These are phyloP conservation scores for Aspergillus aculeatus DNA, from an alignment of 2,329 filamentous ascomycete species.

Conservation along the genomic window DNA sequence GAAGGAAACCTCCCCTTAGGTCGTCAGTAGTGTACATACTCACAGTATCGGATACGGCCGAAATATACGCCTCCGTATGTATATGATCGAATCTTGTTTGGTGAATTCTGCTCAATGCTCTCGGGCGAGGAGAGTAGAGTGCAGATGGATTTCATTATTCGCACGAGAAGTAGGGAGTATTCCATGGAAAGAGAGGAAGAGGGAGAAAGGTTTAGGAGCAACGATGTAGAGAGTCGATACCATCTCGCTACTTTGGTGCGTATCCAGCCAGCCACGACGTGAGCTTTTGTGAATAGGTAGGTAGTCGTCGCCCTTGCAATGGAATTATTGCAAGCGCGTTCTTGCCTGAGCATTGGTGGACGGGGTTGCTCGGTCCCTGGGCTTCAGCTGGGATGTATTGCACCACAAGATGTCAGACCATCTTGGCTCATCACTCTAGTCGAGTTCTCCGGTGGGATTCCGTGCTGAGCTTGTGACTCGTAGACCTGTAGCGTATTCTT, in stretches of 20 bases:
- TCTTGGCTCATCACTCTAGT: neutral
- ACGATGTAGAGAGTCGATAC: no score
- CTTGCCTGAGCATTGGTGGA: neutral
- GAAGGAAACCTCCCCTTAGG: conserved; percentile 21
- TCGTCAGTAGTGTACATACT: neutral
- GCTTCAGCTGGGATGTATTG: neutral
- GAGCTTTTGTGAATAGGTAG: no score
- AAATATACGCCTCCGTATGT: neutral
- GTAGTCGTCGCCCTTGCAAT: no score
- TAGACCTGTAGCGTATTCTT: no score
- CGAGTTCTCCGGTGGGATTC: neutral
- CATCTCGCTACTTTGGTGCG: no score
- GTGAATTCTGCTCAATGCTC: neutral
- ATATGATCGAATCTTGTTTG: neutral
- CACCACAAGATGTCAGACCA: neutral
- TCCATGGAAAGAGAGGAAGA: neutral
- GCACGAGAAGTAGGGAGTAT: neutral
- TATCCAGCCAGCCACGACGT: no score
- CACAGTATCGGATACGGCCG: neutral
- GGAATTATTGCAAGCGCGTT: neutral
- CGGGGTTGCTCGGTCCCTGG: neutral
- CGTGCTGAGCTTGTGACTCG: neutral
- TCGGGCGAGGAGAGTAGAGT: neutral
- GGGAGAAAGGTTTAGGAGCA: neutral
- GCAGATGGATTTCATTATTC: neutral